Evolutionary conservation across 169 alveolate genomes (phyloP).

Genomic region (Plasmodium fragile): DNA sequence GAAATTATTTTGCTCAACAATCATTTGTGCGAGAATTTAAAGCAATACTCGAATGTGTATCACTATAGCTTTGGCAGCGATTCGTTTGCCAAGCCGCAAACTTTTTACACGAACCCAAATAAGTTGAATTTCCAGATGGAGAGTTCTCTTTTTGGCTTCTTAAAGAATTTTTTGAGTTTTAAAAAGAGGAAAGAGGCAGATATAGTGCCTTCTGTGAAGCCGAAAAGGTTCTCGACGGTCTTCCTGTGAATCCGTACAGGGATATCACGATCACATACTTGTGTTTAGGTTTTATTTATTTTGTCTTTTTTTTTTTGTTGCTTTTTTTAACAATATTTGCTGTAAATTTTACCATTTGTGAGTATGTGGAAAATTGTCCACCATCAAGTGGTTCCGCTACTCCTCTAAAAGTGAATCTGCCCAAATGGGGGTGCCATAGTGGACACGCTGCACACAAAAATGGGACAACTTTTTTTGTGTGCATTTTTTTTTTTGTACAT

Average conservation of each 20-base stretch:
- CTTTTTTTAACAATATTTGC: neutral
- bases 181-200: conserved; percentile 46
- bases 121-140: conserved; percentile 48
- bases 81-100: conserved; percentile 1
- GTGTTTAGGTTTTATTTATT: neutral
- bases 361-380: neutral
- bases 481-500: neutral
- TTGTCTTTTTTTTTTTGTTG: conserved; percentile 9
- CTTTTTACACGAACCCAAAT: conserved; percentile 51
- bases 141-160: conserved; percentile 41
- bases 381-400: neutral
- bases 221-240: conserved; percentile 19
- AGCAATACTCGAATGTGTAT: conserved; percentile 48
- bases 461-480: neutral
- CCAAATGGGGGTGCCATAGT: neutral
- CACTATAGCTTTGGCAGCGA: conserved; percentile 26
- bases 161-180: conserved; percentile 67
- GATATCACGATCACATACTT: neutral
- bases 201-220: conserved; percentile 2
- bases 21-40: conserved; percentile 73
- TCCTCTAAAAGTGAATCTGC: neutral
- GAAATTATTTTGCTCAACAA: conserved; percentile 60
- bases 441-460: neutral
- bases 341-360: neutral
- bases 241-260: conserved; percentile 13